Evolutionary conservation across 768 basidiomycete genomes (phyloP).

Genomic region (Strobilomyces echinocephalus): DNA sequence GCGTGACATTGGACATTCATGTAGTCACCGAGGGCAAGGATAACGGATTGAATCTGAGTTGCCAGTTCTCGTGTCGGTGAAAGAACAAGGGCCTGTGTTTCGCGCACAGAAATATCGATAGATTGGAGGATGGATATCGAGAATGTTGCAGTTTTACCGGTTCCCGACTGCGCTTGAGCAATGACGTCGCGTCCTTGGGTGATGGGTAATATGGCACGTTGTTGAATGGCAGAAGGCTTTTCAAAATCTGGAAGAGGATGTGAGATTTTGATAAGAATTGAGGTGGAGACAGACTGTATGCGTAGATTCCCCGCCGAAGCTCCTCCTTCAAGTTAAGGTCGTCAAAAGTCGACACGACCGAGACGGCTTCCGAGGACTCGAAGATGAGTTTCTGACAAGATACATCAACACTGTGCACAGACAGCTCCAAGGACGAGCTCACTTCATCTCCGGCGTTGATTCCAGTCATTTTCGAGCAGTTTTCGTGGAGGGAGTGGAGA

Average conservation of each 20-base stretch:
- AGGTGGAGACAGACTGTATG: constrained; percentile 69
- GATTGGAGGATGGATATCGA: constrained; percentile 97
- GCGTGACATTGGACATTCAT: constrained; percentile 99
- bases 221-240: constrained; percentile 98
- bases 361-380: constrained; percentile 90
- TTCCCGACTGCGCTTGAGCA: constrained; percentile 98
- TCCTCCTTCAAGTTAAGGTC: constrained; percentile 92
- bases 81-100: constrained; percentile 93
- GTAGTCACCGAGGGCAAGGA: constrained; percentile 94
- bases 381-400: constrained; percentile 78
- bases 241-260: constrained; percentile 66
- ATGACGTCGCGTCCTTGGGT: constrained; percentile 96
- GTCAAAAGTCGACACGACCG: constrained; percentile 84
- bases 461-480: constrained; percentile 62
- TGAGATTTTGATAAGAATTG: constrained; percentile 1
- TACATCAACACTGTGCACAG: background rate
- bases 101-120: constrained; percentile 91
- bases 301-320: constrained; percentile 94
- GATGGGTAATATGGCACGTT: constrained; percentile 95
- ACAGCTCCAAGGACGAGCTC: constrained; percentile 22
- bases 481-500: constrained; percentile 33
- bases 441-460: constrained; percentile 87
- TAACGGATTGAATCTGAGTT: constrained; percentile 97
- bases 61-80: constrained; percentile 98
- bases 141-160: constrained; percentile 99